Conservation (phyloP, 495 filamentous ascomycete genomes). For the Letharia columbiana region DNA sequence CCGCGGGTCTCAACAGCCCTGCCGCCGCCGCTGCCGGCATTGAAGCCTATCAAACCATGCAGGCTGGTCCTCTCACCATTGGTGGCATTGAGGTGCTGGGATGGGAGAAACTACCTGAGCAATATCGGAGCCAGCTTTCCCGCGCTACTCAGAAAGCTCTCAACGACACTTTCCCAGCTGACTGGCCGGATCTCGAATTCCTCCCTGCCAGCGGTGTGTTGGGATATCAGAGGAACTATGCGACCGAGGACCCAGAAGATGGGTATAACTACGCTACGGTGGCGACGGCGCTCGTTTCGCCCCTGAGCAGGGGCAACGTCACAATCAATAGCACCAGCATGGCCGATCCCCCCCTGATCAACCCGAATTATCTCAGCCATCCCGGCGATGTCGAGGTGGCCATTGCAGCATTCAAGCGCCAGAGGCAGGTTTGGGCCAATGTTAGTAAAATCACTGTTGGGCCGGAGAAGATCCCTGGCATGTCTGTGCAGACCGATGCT, state of each 20-base stretch:
- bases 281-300: constrained; percentile 33
- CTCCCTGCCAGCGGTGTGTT: constrained; percentile 23
- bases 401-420: constrained; percentile 46
- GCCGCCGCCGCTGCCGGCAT: constrained; percentile 5
- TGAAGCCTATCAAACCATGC: constrained; percentile 2
- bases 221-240: constrained; percentile 22
- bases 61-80: constrained; percentile 12
- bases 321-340: constrained; percentile 39
- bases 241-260: constrained; percentile 31
- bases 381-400: constrained; percentile 47
- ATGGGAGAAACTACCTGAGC: constrained; percentile 12
- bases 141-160: constrained; percentile 23
- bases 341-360: constrained; percentile 43
- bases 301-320: constrained; percentile 46
- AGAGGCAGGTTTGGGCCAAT: constrained; percentile 33
- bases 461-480: constrained; percentile 45
- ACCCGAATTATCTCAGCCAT: constrained; percentile 47
- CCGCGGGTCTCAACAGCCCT: constrained; percentile 9
- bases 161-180: constrained; percentile 32
- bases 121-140: constrained; percentile 17
- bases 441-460: constrained; percentile 37
- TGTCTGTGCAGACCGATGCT: constrained; percentile 37
- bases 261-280: constrained; percentile 40
- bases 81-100: background rate
- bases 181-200: constrained; percentile 53